Evolutionary conservation across 176 grass and related monocot genomes (phyloP).

Genomic region (Hyparrhenia diplandra): DNA sequence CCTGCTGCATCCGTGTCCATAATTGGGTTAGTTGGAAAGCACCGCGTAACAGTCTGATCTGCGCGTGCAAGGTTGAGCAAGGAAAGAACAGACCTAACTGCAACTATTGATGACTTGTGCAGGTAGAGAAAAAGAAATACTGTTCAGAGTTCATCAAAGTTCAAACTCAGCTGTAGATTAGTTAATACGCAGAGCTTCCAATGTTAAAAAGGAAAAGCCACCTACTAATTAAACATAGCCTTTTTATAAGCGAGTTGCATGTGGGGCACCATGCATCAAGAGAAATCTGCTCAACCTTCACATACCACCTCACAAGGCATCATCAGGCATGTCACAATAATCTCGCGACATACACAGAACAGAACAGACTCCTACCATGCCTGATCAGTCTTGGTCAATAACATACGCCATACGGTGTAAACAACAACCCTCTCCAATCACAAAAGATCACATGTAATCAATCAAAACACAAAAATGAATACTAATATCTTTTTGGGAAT

Average conservation of each 20-base stretch:
- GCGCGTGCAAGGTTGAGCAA: background rate
- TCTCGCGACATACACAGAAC: conserved; percentile 12
- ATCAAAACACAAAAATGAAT: background rate
- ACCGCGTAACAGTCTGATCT: conserved; percentile 20
- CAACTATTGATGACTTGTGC: background rate
- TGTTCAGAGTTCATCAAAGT: background rate
- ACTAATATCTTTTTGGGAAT: background rate
- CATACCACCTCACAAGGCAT: background rate
- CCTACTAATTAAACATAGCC: background rate
- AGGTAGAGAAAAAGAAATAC: background rate
- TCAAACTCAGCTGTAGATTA: background rate
- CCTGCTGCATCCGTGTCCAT: conserved; percentile 14
- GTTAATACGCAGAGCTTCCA: background rate
- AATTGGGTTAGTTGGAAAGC: conserved; percentile 42
- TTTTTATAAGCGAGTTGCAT: background rate
- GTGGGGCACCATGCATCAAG: conserved; percentile 10
- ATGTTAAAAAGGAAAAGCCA: conserved; percentile 12
- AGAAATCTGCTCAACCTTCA: no score
- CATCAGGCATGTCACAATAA: background rate
- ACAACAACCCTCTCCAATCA: background rate
- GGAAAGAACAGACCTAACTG: conserved; percentile 3
- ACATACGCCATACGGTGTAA: background rate
- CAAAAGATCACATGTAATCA: background rate
- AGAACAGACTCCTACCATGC: no score
- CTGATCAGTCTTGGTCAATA: conserved; percentile 16